Percentiles rank a stretch among this genome's conserved stretches.
Evolutionary conservation across 257 asterid genomes (phyloP).

Genomic region (Rhazya stricta): DNA sequence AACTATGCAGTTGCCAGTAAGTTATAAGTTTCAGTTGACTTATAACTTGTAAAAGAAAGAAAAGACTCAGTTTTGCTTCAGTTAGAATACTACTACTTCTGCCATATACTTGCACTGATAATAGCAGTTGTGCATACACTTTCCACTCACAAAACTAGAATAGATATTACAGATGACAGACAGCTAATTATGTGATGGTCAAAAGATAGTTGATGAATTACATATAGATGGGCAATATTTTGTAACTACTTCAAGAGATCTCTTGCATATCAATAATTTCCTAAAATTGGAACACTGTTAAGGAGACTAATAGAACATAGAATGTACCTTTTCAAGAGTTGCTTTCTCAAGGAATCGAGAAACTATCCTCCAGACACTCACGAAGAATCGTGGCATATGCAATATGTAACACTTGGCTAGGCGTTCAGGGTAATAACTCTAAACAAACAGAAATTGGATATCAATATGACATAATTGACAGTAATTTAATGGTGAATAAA

Average conservation of each 20-base stretch:
- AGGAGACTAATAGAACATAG: neutral
- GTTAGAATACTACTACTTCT: too few relatives aligned
- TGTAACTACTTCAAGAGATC: neutral
- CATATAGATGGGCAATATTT: neutral
- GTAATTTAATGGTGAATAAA: neutral
- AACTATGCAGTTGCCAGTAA: too few relatives aligned
- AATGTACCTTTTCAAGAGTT: constrained; percentile 55
- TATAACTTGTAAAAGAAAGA: too few relatives aligned
- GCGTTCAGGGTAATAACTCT: constrained; percentile 82
- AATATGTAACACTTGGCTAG: constrained; percentile 52
- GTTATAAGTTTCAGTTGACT: too few relatives aligned
- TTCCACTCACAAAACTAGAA: too few relatives aligned
- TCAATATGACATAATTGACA: neutral
- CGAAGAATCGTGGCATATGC: constrained; percentile 74
- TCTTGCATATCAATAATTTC: neutral
- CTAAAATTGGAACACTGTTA: neutral
- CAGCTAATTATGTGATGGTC: neutral
- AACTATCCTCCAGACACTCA: constrained; percentile 56
- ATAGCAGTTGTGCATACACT: too few relatives aligned
- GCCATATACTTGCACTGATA: too few relatives aligned
- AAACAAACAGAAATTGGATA: neutral
- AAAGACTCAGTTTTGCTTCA: too few relatives aligned
- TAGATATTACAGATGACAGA: neutral
- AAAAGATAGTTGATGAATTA: too few relatives aligned
- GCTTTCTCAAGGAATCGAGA: constrained; percentile 66